Conservation (phyloP, 345 rosid genomes). For the Atalantia buxifolia region DNA sequence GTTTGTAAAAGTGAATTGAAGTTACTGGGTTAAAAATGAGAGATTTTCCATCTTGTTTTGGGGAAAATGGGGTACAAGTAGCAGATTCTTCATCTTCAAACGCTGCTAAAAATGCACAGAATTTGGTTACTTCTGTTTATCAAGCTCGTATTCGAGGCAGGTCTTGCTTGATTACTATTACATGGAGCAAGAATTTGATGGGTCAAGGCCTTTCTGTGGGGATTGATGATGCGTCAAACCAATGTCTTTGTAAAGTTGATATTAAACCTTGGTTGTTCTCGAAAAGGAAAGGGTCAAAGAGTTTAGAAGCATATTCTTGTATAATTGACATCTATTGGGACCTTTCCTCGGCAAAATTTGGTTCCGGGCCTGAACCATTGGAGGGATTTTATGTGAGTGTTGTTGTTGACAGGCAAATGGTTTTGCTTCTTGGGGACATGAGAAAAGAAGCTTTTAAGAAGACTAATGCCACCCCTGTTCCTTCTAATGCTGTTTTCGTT, state of each 20-base stretch:
- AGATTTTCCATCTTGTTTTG: conserved; percentile 94
- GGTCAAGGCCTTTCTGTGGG: conserved; percentile 81
- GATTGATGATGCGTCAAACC: conserved; percentile 72
- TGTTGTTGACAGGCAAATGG: conserved; percentile 69
- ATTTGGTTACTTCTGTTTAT: conserved; percentile 69
- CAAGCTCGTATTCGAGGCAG: conserved; percentile 66
- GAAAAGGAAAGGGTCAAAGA: conserved; percentile 88
- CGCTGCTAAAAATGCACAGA: conserved; percentile 61
- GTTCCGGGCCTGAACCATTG: conserved; percentile 84
- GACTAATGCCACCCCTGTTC: conserved; percentile 38
- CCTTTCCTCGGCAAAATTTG: conserved; percentile 76
- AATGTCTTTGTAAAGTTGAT: conserved; percentile 84
- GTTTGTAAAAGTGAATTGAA: conserved; percentile 16
- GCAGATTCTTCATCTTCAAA: conserved; percentile 76
- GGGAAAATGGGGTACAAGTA: conserved; percentile 87
- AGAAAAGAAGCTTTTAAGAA: conserved; percentile 84
- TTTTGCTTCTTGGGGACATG: conserved; percentile 88
- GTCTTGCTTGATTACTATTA: conserved; percentile 64
- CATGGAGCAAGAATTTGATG: conserved; percentile 91
- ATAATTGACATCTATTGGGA: conserved; percentile 79
- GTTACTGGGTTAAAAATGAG: conserved; percentile 47
- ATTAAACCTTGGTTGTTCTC: conserved; percentile 94
- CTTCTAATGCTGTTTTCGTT: conserved; percentile 47
- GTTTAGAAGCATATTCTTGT: conserved; percentile 65
- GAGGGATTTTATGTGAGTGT: conserved; percentile 79